A percentile compares a stretch with the other conserved stretches of the same genome.
These are phyloP conservation scores for Trametes gibbosa DNA, from an alignment of 768 basidiomycete genomes.

Conservation along the genomic window DNA sequence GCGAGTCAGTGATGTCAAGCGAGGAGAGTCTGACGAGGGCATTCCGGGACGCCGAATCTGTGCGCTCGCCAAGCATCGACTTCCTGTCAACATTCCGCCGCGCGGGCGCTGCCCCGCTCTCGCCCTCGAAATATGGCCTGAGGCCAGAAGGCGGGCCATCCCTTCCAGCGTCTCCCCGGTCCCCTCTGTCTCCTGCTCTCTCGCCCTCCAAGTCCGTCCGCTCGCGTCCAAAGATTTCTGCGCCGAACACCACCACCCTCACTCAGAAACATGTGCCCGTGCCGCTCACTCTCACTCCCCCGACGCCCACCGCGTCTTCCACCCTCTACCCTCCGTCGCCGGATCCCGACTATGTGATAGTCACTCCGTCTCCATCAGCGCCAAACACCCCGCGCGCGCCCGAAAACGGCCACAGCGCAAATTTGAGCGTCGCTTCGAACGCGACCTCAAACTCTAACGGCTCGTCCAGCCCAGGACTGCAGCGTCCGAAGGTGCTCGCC, in stretches of 20 bases:
- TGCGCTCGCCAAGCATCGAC: constrained; percentile 28
- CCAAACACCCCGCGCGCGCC: constrained; percentile 1
- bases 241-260: constrained; percentile 26
- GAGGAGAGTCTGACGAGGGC: constrained; percentile 22
- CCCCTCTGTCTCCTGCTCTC: constrained; percentile 1
- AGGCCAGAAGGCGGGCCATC: not conserved
- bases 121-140: constrained; percentile 1
- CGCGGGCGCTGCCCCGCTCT: constrained; percentile 3
- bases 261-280: constrained; percentile 23
- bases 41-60: constrained; percentile 27
- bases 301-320: constrained; percentile 16
- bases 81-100: constrained; percentile 27
- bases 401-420: constrained; percentile 1
- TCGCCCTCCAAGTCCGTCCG: constrained; percentile 11
- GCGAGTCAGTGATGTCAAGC: constrained; percentile 8
- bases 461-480: constrained; percentile 11
- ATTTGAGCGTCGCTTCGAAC: constrained; percentile 2
- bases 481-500: constrained; percentile 23
- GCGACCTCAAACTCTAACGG: constrained; percentile 1
- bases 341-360: constrained; percentile 19
- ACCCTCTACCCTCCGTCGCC: constrained; percentile 11
- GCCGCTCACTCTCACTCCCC: constrained; percentile 23
- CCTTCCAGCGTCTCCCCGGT: constrained; percentile 3
- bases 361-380: constrained; percentile 16
- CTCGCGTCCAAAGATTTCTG: constrained; percentile 25